These are phyloP conservation scores for Trametes hirsuta DNA, from an alignment of 1,284 basidiomycete genomes.

Conservation along the genomic window DNA sequence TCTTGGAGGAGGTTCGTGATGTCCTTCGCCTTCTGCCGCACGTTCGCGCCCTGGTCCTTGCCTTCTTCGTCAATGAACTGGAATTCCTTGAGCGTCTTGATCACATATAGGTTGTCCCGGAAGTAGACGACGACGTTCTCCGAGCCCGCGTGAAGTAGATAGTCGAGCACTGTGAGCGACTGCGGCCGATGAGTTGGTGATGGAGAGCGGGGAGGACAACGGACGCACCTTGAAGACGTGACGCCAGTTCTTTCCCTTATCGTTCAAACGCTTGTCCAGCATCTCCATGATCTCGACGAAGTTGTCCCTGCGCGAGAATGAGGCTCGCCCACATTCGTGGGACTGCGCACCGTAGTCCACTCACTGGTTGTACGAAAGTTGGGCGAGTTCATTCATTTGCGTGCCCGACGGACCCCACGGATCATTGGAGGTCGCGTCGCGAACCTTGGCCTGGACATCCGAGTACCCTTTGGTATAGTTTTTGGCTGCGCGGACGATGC, in stretches of 20 bases:
- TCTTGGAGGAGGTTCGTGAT: slow-evolving; percentile 97
- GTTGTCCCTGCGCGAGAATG: slow-evolving; percentile 69
- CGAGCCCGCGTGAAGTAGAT: slow-evolving; percentile 94
- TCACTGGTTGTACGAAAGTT: slow-evolving; percentile 97
- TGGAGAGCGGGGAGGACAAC: neutral
- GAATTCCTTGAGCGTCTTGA: slow-evolving; percentile 99
- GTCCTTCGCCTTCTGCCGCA: slow-evolving; percentile 99
- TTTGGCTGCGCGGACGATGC: slow-evolving; percentile 85
- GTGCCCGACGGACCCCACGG: slow-evolving; percentile 98
- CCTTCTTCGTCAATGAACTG: slow-evolving; percentile 95
- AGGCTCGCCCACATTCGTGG: neutral
- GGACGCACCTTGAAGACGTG: slow-evolving; percentile 94
- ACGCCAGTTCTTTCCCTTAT: slow-evolving; percentile 99
- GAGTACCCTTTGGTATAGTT: slow-evolving; percentile 97
- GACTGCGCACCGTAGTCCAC: slow-evolving; percentile 35
- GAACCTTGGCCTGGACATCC: slow-evolving; percentile 92
- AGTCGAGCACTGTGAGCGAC: slow-evolving; percentile 96
- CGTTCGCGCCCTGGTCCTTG: slow-evolving; percentile 98
- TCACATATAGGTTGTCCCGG: slow-evolving; percentile 95
- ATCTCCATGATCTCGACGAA: slow-evolving; percentile 99
- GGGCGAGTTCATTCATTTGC: slow-evolving; percentile 99
- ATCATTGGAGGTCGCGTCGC: slow-evolving; percentile 99
- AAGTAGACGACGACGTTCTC: slow-evolving; percentile 99
- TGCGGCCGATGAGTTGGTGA: slow-evolving; percentile 35
- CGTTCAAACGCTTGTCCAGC: slow-evolving; percentile 98